Evolutionary conservation across 2,329 filamentous ascomycete species (phyloP), one percentile per base, ranked within the genome.

Genomic region (Alternaria infectoria): DNA sequence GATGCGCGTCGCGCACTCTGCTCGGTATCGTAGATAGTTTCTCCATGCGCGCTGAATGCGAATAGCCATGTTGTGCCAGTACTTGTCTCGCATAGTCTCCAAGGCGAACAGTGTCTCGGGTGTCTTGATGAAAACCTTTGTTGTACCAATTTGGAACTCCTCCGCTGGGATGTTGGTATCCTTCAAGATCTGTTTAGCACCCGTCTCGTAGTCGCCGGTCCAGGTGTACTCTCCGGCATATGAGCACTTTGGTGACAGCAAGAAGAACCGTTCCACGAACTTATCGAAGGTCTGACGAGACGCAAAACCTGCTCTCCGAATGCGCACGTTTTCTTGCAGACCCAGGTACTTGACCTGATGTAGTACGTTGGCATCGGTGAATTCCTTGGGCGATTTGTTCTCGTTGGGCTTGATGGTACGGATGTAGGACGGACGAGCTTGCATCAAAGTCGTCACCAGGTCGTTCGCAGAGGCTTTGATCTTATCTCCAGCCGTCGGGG

Each of bases 51-150:
- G 89, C 82, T 99, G 96, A 63, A 99, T 98, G 62, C 96, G 89
- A 64, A 95, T 97, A 4, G 96, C 96, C 96, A 99, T 98, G 82
- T 98, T 99, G 81, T 98, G 95, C 95, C 95, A 98, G 81, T 98
- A 99, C 60, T 93, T 87, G 78, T 99, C 96, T 77, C 96, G 89
- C 95, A 99, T 98, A 61, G 96, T 94, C 81, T 99, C 96, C 11
- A 99, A 85, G 3, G 96, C 96, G 76, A 99, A 99, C 2, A 99
- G 84, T 0, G 96, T 99, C 81, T 99, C 96, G 0, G 96, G 96
- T 0, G 96, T 94, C 81, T 99, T 98, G 84, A 99, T 97, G 76
- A 99, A 99, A 5, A 93, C 95, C 81, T 98, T 99, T 1, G 92
- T 95, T 6, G 96, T 92, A 82, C 96, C 96, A 86, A 99, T 92